Evolutionary conservation across 805 yeast genomes (phyloP).

Genomic region (Candida vaughaniae): DNA sequence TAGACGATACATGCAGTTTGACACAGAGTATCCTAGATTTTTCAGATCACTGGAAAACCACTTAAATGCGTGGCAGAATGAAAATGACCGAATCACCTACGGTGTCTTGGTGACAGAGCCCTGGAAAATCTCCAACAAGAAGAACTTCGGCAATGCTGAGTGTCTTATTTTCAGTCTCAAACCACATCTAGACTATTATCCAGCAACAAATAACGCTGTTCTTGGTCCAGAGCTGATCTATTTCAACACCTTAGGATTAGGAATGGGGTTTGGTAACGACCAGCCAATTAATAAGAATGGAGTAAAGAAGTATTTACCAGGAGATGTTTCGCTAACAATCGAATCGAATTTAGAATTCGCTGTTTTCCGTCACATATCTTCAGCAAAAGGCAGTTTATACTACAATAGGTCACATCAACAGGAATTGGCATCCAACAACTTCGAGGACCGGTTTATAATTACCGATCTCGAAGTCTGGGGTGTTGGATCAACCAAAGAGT

Average conservation of each 20-base stretch:
- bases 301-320: conserved; percentile 54
- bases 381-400: conserved; percentile 17
- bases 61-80: conserved; percentile 33
- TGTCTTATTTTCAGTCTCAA: conserved; percentile 63
- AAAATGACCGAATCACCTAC: conserved; percentile 48
- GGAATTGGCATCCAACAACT: conserved; percentile 25
- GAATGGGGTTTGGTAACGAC: conserved; percentile 75
- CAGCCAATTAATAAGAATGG: conserved; percentile 59
- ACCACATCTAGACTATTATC: conserved; percentile 61
- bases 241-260: conserved; percentile 73
- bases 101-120: conserved; percentile 69
- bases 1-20: conserved; percentile 52
- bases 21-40: conserved; percentile 43
- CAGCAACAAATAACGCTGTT: conserved; percentile 29
- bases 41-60: conserved; percentile 27
- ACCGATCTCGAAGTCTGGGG: conserved; percentile 91
- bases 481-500: conserved; percentile 74
- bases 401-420: conserved; percentile 25
- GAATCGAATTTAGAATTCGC: conserved; percentile 81
- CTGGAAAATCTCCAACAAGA: conserved; percentile 75
- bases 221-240: conserved; percentile 46
- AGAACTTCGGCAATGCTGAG: conserved; percentile 62
- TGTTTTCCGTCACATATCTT: conserved; percentile 60
- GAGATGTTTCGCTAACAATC: conserved; percentile 75
- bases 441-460: conserved; percentile 69